Conservation (phyloP, 371 early-diverging fungal species). For the Smittium culicis region DNA sequence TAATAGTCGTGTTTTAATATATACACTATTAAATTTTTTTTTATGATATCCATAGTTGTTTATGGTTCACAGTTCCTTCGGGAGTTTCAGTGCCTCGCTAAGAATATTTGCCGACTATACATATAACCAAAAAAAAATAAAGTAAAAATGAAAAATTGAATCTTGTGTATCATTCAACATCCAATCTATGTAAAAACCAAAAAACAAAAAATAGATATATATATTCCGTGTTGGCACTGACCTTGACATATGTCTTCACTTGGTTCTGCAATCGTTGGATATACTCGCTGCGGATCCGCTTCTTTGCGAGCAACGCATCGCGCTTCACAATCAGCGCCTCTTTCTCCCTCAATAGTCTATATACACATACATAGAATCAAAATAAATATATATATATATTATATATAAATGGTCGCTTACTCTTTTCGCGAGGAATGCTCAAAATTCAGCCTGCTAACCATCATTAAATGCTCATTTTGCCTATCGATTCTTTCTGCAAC, state of each 20-base stretch:
- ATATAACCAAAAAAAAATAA: neutral
- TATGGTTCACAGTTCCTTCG: neutral
- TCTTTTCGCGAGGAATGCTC: neutral
- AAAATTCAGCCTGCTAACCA: slow-evolving; percentile 1
- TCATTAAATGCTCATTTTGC: neutral
- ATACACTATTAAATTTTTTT: too few species aligned
- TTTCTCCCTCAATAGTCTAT: neutral
- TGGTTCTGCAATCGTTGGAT: slow-evolving; percentile 1
- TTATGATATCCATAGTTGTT: neutral
- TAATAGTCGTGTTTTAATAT: too few species aligned
- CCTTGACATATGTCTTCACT: slow-evolving; percentile 3
- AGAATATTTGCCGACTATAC: slow-evolving; percentile 7
- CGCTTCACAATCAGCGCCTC: neutral
- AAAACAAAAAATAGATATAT: neutral
- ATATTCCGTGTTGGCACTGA: neutral
- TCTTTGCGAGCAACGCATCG: neutral
- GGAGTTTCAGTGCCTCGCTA: neutral
- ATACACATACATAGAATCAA: neutral
- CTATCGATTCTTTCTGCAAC: neutral
- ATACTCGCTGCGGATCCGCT: neutral
- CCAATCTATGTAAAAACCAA: too few species aligned
- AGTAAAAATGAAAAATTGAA: neutral
- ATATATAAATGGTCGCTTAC: neutral
- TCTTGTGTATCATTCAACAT: neutral
- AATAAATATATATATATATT: neutral